Evolutionary conservation across 495 filamentous ascomycete genomes (phyloP), one percentile per base, ranked within the genome.

Genomic region (Parachaetomium inaequale): DNA sequence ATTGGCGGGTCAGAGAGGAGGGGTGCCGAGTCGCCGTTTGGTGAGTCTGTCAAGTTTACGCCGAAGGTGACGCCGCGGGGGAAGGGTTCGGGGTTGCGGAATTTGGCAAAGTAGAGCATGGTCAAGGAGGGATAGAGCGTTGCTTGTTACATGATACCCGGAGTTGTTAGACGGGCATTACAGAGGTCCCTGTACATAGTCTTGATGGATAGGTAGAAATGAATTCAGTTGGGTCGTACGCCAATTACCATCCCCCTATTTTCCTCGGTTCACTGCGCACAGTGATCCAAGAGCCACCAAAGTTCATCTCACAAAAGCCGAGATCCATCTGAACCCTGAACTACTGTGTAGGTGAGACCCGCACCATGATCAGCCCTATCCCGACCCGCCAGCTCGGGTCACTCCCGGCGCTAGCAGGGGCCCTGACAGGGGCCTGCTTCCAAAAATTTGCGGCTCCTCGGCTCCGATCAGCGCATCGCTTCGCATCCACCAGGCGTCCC

Each of bases 1-100:
- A 83, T 93, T 45, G 86, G 84, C 34, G 83, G 78, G 49, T 72
- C 73, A 5, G 79, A 79, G 55, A 78, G 76, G 38, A 77, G 73
- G 50, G 76, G 75, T 45, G 79, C 78, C 23, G 75, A 79, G 54
- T 81, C 74, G 36, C 76, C 74, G 12, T 85, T 85, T 70, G 78
- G 75, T 36, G 74, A 72, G 34, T 50, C 58, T 34, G 52, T 63
- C 28, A 63, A 47, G 45, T 75, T 71, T 6, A 73, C 75, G 4
- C 68, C 72, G 31, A 74, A 66, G 47, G 72, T 63, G 25, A 77
- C 68, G 55, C 73, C 66, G 2, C 54, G 56, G 38, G 63, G 34
- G n/a, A 70, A 55, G 40, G 26, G 31, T 2, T 72, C 68, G 4
- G 65, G 68, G 4, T 55, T 72, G 36, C 65, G 60, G 47, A 72